Evolutionary conservation across 257 asterid species (phyloP).

Genomic region (Penstemon newberryi): DNA sequence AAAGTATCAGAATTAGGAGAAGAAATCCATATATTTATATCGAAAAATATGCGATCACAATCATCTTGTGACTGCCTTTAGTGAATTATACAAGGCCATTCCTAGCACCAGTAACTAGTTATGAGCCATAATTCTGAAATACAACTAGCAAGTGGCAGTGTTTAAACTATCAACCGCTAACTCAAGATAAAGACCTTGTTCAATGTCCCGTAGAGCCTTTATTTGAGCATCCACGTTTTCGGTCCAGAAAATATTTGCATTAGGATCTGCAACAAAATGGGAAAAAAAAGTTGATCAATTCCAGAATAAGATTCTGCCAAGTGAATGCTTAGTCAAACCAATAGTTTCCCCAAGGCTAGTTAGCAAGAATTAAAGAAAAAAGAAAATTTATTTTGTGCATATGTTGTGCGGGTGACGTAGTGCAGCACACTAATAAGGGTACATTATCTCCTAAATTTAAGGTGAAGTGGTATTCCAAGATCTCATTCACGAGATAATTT

Average conservation of each 20-base stretch:
- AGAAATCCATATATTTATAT: too few relatives aligned
- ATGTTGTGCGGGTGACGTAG: too few relatives aligned
- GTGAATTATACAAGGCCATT: conserved; percentile 4
- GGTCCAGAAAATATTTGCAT: conserved; percentile 70
- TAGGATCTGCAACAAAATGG: conserved; percentile 63
- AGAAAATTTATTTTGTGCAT: too few relatives aligned
- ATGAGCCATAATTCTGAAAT: conserved; percentile 14
- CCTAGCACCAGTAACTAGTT: neutral
- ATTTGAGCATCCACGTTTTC: conserved; percentile 59
- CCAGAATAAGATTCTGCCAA: neutral
- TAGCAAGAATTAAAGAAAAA: too few relatives aligned
- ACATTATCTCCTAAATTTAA: too few relatives aligned
- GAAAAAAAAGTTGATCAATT: neutral
- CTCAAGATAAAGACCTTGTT: conserved; percentile 52
- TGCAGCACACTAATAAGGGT: too few relatives aligned
- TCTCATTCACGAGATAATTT: too few relatives aligned
- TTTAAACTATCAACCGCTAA: conserved; percentile 7
- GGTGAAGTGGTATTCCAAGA: too few relatives aligned
- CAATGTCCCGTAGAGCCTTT: conserved; percentile 72
- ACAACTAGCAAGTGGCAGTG: neutral
- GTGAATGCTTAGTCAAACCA: neutral
- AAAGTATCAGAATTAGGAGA: too few relatives aligned
- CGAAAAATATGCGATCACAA: conserved; percentile 8
- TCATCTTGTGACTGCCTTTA: neutral
- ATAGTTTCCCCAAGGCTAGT: neutral